phyloP scores from a whole-genome alignment of 2,329 filamentous ascomycete species.

The Colletotrichum incanum region DNA sequence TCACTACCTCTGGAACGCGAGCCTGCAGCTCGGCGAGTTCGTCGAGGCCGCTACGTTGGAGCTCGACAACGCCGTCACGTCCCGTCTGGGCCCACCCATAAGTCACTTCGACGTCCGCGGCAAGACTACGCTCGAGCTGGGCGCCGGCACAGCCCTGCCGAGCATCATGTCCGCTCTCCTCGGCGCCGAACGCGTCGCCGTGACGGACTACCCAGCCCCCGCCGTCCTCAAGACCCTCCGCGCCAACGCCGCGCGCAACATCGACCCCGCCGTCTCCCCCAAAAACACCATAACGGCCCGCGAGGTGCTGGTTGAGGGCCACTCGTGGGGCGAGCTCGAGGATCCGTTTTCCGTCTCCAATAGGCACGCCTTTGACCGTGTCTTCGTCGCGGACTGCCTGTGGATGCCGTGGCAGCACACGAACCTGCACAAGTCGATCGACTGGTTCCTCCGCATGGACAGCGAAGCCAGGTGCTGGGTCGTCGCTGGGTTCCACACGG shows the following conservation, averaged over 20 bases:
- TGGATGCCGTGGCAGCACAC: slow-evolving; percentile 83
- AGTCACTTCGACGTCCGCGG: slow-evolving; percentile 64
- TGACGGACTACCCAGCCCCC: slow-evolving; percentile 79
- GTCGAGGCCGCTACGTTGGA: slow-evolving; percentile 65
- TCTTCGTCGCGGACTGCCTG: slow-evolving; percentile 81
- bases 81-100: slow-evolving; percentile 35
- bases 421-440: slow-evolving; percentile 75
- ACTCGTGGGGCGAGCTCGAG: slow-evolving; percentile 74
- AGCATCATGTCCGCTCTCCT: slow-evolving; percentile 65
- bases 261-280: slow-evolving; percentile 55
- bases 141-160: slow-evolving; percentile 74
- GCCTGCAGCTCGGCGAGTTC: slow-evolving; percentile 69
- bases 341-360: slow-evolving; percentile 50
- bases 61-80: slow-evolving; percentile 32
- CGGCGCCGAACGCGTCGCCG: slow-evolving; percentile 66
- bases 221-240: slow-evolving; percentile 72
- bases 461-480: slow-evolving; percentile 70
- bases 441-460: slow-evolving; percentile 69
- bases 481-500: slow-evolving; percentile 82
- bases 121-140: slow-evolving; percentile 74
- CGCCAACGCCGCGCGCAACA: slow-evolving; percentile 70
- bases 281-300: slow-evolving; percentile 45
- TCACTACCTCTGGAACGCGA: slow-evolving; percentile 82
- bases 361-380: slow-evolving; percentile 67
- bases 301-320: slow-evolving; percentile 67